A percentile compares a stretch with the other conserved stretches of the same genome.
Conservation (phyloP, 73 alveolate species). For the Stentor roeselii region DNA sequence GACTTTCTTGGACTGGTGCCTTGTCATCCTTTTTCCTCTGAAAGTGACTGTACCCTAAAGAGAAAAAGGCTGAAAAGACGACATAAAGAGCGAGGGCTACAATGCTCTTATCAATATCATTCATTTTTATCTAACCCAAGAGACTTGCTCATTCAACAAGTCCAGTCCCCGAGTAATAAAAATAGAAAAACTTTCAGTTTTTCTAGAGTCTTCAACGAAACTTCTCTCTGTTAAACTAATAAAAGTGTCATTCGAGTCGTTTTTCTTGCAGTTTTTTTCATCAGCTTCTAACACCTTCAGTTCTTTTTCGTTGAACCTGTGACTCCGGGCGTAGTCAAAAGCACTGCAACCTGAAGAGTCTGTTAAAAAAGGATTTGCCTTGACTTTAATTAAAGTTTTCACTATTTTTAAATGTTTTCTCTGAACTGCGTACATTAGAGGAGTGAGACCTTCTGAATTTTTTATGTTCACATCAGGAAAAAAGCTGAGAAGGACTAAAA, state of each 20-base stretch:
- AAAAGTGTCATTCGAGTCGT: too few relatives aligned
- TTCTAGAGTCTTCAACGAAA: too few relatives aligned
- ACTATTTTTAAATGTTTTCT: background rate
- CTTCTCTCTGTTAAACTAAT: too few relatives aligned
- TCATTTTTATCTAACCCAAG: background rate
- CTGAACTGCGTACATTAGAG: slow-evolving; percentile 1
- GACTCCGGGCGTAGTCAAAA: background rate
- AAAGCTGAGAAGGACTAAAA: background rate
- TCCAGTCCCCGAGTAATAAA: too few relatives aligned
- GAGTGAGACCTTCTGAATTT: background rate
- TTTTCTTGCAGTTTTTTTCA: too few relatives aligned
- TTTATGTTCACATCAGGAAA: background rate
- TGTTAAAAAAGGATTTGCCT: background rate
- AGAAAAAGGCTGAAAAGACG: background rate
- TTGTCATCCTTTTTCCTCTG: background rate
- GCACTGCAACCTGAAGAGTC: background rate
- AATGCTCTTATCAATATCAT: background rate
- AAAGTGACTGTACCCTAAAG: background rate
- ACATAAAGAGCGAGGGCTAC: background rate
- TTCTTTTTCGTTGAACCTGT: too few relatives aligned
- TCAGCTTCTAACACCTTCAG: too few relatives aligned
- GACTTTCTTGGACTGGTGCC: background rate
- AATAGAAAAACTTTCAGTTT: too few relatives aligned
- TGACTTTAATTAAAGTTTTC: background rate
- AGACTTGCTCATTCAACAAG: too few relatives aligned